Evolutionary conservation across 1,284 basidiomycete species (phyloP).

Genomic region (Gymnopus androsaceus): DNA sequence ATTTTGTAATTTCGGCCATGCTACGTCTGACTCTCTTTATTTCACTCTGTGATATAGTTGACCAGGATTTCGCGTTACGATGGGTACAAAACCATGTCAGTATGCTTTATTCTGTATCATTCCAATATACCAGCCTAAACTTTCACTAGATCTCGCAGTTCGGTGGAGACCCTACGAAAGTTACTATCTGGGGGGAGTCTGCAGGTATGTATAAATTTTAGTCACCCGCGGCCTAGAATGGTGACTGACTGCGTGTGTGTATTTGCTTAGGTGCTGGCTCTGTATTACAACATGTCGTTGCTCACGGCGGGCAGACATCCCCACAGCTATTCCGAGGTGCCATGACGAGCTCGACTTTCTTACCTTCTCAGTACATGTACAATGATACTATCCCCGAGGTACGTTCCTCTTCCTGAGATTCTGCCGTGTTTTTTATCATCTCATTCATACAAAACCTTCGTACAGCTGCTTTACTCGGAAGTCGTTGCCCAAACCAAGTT

Average conservation of each 20-base stretch:
- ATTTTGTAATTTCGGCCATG: background rate
- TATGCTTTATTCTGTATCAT: background rate
- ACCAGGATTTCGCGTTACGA: slow-evolving; percentile 32
- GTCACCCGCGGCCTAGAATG: background rate
- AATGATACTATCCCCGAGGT: slow-evolving; percentile 47
- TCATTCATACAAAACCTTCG: too few relatives aligned
- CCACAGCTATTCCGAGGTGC: slow-evolving; percentile 47
- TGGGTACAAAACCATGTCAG: slow-evolving; percentile 34
- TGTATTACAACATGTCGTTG: slow-evolving; percentile 24
- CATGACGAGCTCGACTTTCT: slow-evolving; percentile 45
- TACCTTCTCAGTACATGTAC: slow-evolving; percentile 48
- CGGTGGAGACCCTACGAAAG: slow-evolving; percentile 32
- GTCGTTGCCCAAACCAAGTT: slow-evolving; percentile 21
- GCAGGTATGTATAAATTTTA: slow-evolving; percentile 22
- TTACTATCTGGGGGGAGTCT: slow-evolving; percentile 36
- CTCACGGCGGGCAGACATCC: slow-evolving; percentile 35
- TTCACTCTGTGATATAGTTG: slow-evolving; percentile 23
- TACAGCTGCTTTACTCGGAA: slow-evolving; percentile 19
- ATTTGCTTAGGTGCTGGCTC: slow-evolving; percentile 20
- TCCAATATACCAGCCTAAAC: background rate
- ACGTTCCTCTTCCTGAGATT: slow-evolving; percentile 7
- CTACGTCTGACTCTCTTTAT: background rate
- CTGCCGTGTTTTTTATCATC: too few relatives aligned
- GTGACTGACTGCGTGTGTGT: background rate
- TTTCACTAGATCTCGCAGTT: slow-evolving; percentile 26